phyloP scores from a whole-genome alignment of 805 yeast species.

The Spathaspora passalidarum region DNA sequence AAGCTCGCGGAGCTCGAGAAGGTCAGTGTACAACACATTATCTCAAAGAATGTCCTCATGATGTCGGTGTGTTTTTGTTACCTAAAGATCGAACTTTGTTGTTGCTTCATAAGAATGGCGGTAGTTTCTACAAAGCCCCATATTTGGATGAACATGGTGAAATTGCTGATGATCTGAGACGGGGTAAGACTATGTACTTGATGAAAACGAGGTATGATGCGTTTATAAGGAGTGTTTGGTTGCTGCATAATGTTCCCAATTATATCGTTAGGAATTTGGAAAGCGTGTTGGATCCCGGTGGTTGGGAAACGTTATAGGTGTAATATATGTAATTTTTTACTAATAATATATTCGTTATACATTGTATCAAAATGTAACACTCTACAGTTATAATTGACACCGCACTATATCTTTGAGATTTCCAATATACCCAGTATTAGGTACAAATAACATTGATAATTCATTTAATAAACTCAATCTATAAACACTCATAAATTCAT shows the following conservation, averaged over 20 bases:
- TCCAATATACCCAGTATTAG: too few species aligned
- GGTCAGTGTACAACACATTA: slow-evolving; percentile 85
- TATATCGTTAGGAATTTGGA: slow-evolving; percentile 78
- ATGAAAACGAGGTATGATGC: slow-evolving; percentile 61
- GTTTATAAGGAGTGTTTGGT: slow-evolving; percentile 66
- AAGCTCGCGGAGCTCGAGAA: slow-evolving; percentile 47
- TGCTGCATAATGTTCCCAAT: slow-evolving; percentile 75
- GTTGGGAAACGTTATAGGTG: slow-evolving; percentile 81
- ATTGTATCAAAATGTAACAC: neutral
- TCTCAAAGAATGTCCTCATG: slow-evolving; percentile 57
- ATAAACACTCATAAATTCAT: neutral
- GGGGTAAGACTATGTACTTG: slow-evolving; percentile 69
- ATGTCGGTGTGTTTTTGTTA: slow-evolving; percentile 67
- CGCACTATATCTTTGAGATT: too few species aligned
- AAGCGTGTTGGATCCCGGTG: slow-evolving; percentile 80
- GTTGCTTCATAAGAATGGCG: slow-evolving; percentile 68
- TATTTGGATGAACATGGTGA: slow-evolving; percentile 87
- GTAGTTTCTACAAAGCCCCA: slow-evolving; percentile 83
- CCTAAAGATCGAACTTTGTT: slow-evolving; percentile 68
- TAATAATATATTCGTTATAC: neutral
- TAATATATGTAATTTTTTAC: neutral
- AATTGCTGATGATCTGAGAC: slow-evolving; percentile 67
- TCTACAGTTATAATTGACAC: too few species aligned
- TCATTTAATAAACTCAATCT: neutral
- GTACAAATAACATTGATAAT: too few species aligned